phyloP scores from a whole-genome alignment of 129 eudicot species.

The Lactuca saligna region DNA sequence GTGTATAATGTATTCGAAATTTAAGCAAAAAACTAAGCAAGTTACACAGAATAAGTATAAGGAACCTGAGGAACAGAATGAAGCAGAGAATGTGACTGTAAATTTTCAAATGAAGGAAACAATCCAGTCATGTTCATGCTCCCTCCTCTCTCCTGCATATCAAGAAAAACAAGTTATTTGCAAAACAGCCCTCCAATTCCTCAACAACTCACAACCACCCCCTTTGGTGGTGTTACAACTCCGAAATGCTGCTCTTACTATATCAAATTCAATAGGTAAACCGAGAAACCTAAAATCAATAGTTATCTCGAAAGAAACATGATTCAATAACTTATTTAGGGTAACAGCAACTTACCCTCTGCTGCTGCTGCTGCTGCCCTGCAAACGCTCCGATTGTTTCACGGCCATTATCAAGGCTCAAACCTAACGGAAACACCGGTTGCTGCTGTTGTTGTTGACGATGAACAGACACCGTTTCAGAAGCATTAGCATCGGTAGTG shows the following conservation, averaged over 20 bases:
- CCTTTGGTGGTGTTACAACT: not conserved
- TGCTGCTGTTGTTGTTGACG: constrained; percentile 36
- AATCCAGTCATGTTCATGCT: constrained; percentile 58
- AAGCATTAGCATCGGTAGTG: constrained; percentile 35
- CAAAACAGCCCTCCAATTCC: not conserved
- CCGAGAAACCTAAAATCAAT: not conserved
- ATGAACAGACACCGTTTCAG: constrained; percentile 39
- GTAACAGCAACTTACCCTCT: constrained; percentile 36
- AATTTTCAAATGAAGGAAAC: constrained; percentile 68
- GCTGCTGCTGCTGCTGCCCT: constrained; percentile 37
- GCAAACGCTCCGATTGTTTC: constrained; percentile 43
- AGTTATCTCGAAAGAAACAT: not conserved
- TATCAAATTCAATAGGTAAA: not conserved
- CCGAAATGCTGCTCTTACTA: constrained; percentile 9
- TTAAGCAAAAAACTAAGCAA: not conserved
- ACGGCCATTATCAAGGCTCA: constrained; percentile 69
- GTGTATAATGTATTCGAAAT: not conserved
- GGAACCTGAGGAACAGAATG: constrained; percentile 69
- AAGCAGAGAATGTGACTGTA: constrained; percentile 68
- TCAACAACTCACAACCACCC: constrained; percentile 1
- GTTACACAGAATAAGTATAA: constrained; percentile 25
- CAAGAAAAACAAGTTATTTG: constrained; percentile 8
- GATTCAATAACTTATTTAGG: constrained; percentile 12
- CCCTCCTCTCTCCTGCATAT: constrained; percentile 73
- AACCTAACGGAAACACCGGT: constrained; percentile 62